Conservation (phyloP, 108 stramenopile species). For the Fistulifera pelliculosa region DNA sequence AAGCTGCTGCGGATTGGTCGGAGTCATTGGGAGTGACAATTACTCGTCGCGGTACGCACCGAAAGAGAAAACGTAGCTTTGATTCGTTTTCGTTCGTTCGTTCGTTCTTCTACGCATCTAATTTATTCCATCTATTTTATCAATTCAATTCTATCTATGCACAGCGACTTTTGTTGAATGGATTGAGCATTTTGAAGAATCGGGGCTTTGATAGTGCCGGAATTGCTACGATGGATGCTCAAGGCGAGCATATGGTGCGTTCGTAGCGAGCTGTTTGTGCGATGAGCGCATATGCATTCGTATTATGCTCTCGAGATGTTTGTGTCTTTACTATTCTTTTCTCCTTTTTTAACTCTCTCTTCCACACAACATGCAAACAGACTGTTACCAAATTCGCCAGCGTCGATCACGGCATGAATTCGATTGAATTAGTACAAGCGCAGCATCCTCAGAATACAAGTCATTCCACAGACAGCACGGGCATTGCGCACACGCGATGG, state of each 20-base stretch:
- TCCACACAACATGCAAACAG: slow-evolving; percentile 7
- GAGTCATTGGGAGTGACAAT: slow-evolving; percentile 23
- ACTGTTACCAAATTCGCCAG: slow-evolving; percentile 91
- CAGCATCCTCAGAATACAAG: slow-evolving; percentile 36
- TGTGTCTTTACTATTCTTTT: neutral
- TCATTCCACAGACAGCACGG: slow-evolving; percentile 54
- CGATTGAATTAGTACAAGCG: slow-evolving; percentile 76
- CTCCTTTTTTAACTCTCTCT: neutral
- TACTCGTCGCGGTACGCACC: slow-evolving; percentile 22
- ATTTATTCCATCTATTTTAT: neutral
- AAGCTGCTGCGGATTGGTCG: slow-evolving; percentile 37
- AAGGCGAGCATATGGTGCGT: slow-evolving; percentile 24
- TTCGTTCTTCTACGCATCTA: neutral
- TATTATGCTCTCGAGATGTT: too few species aligned
- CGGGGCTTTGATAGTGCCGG: slow-evolving; percentile 99
- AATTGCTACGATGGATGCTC: slow-evolving; percentile 74
- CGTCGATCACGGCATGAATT: slow-evolving; percentile 87
- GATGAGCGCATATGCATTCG: neutral
- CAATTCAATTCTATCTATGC: neutral
- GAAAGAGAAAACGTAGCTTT: neutral
- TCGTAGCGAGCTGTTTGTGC: neutral
- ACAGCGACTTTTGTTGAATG: slow-evolving; percentile 77
- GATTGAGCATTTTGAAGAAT: slow-evolving; percentile 92
- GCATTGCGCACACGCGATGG: slow-evolving; percentile 99
- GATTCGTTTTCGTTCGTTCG: neutral